phyloP scores from a whole-genome alignment of 75 land plant species.

The Pseudotsuga menziesii region DNA sequence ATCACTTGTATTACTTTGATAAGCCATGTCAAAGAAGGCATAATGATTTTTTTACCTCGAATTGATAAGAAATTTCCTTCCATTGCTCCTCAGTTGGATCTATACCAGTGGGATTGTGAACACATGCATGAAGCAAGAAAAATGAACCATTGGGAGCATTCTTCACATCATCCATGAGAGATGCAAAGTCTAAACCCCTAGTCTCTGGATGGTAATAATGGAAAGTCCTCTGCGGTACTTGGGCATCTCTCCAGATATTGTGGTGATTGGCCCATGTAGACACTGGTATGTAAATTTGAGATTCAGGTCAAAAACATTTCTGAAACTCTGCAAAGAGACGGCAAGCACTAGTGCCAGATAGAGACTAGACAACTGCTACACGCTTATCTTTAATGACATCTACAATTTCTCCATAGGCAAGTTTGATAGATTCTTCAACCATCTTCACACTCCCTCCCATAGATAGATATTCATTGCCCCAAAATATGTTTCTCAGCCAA shows the following conservation, averaged over 20 bases:
- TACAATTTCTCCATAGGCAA: too few species aligned
- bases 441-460: too few species aligned
- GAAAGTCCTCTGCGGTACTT: slow-evolving; percentile 69
- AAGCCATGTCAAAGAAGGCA: slow-evolving; percentile 97
- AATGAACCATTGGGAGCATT: slow-evolving; percentile 92
- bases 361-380: too few species aligned
- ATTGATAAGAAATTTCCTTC: slow-evolving; percentile 79
- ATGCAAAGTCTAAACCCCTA: slow-evolving; percentile 76
- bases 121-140: slow-evolving; percentile 95
- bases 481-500: too few species aligned
- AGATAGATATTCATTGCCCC: too few species aligned
- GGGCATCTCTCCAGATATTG: slow-evolving; percentile 96
- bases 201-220: slow-evolving; percentile 83
- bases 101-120: slow-evolving; percentile 97
- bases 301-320: too few species aligned
- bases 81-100: slow-evolving; percentile 98
- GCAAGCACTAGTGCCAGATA: too few species aligned
- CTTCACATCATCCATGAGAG: slow-evolving; percentile 91
- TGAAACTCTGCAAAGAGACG: too few species aligned
- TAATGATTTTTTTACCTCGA: slow-evolving; percentile 90
- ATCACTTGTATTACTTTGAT: slow-evolving; percentile 97
- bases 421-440: too few species aligned
- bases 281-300: too few species aligned
- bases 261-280: too few species aligned
- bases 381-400: too few species aligned